Evolutionary conservation across 768 basidiomycete species (phyloP).

Genomic region (Lactarius sanguifluus): DNA sequence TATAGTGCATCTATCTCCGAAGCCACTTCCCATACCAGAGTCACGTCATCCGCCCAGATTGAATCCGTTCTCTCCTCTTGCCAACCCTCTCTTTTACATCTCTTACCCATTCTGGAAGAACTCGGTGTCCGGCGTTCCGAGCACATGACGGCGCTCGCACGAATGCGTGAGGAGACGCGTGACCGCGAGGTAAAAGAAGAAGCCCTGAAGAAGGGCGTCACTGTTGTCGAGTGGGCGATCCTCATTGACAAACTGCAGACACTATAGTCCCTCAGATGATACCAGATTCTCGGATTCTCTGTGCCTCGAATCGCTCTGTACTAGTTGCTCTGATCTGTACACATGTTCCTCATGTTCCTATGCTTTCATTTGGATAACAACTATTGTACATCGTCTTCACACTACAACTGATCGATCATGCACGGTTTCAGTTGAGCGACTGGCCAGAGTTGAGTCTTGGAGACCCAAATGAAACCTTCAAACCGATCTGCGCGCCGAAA

Average conservation of each 20-base stretch:
- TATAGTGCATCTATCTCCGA: constrained; percentile 25
- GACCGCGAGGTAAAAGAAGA: constrained; percentile 70
- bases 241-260: constrained; percentile 61
- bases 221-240: constrained; percentile 78
- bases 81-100: constrained; percentile 63
- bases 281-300: constrained; percentile 7
- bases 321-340: constrained; percentile 3
- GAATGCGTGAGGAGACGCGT: constrained; percentile 62
- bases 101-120: constrained; percentile 52
- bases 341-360: not conserved
- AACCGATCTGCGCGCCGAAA: constrained; percentile 18
- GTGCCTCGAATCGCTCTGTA: not conserved
- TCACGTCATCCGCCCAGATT: constrained; percentile 44
- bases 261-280: constrained; percentile 29
- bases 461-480: not conserved
- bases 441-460: not conserved
- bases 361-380: constrained; percentile 3
- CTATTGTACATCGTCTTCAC: not conserved
- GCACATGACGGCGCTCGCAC: constrained; percentile 61
- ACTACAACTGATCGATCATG: not conserved
- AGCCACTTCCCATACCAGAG: constrained; percentile 31
- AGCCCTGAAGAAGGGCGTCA: constrained; percentile 65
- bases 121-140: constrained; percentile 61
- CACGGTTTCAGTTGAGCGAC: not conserved
- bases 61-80: constrained; percentile 59